Evolutionary conservation across 495 filamentous ascomycete species (phyloP).

Genomic region (Aspergillus affinis): DNA sequence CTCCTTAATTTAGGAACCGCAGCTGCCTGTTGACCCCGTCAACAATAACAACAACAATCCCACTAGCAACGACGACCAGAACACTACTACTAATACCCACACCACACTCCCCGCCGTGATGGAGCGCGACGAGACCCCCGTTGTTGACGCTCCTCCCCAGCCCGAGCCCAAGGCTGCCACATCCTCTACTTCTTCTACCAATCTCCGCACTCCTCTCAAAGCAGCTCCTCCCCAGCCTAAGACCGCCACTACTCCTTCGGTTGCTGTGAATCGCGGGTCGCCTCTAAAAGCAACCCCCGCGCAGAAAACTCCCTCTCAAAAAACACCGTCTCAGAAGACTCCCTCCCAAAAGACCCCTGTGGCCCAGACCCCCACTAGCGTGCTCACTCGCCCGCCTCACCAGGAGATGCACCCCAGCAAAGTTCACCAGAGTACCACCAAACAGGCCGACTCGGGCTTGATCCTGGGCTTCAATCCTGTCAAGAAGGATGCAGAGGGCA

Average conservation of each 20-base stretch:
- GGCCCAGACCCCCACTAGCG: conserved; percentile 52
- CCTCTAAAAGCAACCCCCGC: conserved; percentile 7
- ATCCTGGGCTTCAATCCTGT: conserved; percentile 69
- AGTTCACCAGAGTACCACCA: conserved; percentile 67
- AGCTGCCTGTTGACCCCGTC: conserved; percentile 14
- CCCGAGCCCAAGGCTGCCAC: background rate
- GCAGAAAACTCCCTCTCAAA: conserved; percentile 6
- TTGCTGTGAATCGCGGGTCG: background rate
- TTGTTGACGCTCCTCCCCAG: background rate
- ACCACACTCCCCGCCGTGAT: conserved; percentile 34
- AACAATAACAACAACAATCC: conserved; percentile 10
- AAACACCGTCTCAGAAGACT: conserved; percentile 4
- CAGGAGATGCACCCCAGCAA: conserved; percentile 81
- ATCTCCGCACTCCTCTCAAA: conserved; percentile 14
- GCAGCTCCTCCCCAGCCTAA: background rate
- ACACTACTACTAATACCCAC: conserved; percentile 7
- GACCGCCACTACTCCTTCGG: background rate
- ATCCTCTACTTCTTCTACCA: conserved; percentile 1
- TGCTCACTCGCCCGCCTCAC: conserved; percentile 47
- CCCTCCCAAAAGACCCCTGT: conserved; percentile 16
- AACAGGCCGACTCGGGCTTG: conserved; percentile 63
- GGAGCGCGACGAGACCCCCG: conserved; percentile 38
- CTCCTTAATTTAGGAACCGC: conserved; percentile 18
- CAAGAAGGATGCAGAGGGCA: conserved; percentile 43
- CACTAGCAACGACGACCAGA: conserved; percentile 10